These are phyloP conservation scores for Gaultheria prostrata DNA, from an alignment of 148 eudicot genomes.

Conservation along the genomic window DNA sequence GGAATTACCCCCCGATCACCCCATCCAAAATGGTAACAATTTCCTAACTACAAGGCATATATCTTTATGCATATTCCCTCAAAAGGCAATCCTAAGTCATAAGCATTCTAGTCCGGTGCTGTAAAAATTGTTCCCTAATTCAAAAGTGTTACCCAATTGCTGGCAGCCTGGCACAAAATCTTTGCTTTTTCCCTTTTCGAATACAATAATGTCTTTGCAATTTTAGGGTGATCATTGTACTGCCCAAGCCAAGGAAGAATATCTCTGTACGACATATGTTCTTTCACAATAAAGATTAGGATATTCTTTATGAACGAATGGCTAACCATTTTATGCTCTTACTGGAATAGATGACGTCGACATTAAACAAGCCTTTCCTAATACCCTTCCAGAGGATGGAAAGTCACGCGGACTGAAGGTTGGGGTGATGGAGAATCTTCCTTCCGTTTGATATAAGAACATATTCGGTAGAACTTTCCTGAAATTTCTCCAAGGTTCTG, in stretches of 20 bases:
- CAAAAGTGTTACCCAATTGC: neutral
- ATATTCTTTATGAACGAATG: neutral
- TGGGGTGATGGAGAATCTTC: neutral
- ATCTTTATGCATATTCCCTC: neutral
- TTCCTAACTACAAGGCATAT: neutral
- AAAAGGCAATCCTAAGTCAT: neutral
- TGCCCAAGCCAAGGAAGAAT: neutral
- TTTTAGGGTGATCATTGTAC: neutral
- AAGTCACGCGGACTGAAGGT: neutral
- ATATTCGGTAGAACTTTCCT: neutral
- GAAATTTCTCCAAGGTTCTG: neutral
- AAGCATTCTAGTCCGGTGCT: neutral
- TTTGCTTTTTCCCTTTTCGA: neutral
- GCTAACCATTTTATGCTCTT: neutral
- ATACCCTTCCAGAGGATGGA: neutral
- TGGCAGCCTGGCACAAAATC: neutral
- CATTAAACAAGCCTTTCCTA: neutral
- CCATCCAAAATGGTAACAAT: neutral
- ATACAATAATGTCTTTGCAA: neutral
- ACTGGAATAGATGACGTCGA: neutral
- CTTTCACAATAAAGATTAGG: neutral
- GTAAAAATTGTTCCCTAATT: neutral
- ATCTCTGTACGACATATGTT: neutral
- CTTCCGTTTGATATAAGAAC: neutral
- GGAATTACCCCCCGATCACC: neutral